A percentile compares a stretch with the other conserved stretches of the same genome.
phyloP scores from a whole-genome alignment of 176 grass and related monocot species.

The Triticum monococcum region DNA sequence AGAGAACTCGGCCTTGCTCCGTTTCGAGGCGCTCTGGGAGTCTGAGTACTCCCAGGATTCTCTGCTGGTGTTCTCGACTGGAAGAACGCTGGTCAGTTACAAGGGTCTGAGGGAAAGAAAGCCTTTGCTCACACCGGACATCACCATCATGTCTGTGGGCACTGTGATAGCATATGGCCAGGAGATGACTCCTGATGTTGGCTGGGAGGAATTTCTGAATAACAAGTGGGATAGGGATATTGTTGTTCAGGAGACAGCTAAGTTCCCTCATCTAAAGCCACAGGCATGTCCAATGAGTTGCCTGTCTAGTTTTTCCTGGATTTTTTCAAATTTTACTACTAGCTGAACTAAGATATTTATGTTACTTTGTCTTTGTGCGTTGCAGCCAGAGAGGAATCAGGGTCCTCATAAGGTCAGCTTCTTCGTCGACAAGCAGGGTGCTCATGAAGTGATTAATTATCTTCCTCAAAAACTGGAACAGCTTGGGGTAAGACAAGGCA shows the following conservation, averaged over 20 bases:
- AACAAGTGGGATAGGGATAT: slow-evolving; percentile 77
- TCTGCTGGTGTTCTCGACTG: slow-evolving; percentile 80
- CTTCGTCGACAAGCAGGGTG: slow-evolving; percentile 61
- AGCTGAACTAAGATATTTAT: slow-evolving; percentile 10
- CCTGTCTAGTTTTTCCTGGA: not conserved
- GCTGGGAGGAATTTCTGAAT: slow-evolving; percentile 63
- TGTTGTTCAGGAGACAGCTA: slow-evolving; percentile 74
- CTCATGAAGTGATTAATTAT: slow-evolving; percentile 59
- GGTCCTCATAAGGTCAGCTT: slow-evolving; percentile 92
- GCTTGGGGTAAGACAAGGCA: slow-evolving; percentile 42
- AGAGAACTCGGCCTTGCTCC: slow-evolving; percentile 71
- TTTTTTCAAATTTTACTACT: not conserved
- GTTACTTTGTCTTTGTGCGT: not conserved
- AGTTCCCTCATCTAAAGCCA: slow-evolving; percentile 60
- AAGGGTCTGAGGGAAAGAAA: slow-evolving; percentile 70
- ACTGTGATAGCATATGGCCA: slow-evolving; percentile 90
- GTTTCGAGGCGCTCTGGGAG: slow-evolving; percentile 77
- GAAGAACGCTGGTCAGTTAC: slow-evolving; percentile 75
- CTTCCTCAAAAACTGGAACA: slow-evolving; percentile 56
- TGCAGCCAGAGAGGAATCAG: slow-evolving; percentile 72
- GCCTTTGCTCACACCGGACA: slow-evolving; percentile 79
- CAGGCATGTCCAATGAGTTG: slow-evolving; percentile 51
- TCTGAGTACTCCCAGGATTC: slow-evolving; percentile 70
- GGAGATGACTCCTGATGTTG: slow-evolving; percentile 78
- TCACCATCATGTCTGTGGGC: slow-evolving; percentile 94